Conservation (phyloP, 805 yeast genomes). For the Yarrowia sp. region DNA sequence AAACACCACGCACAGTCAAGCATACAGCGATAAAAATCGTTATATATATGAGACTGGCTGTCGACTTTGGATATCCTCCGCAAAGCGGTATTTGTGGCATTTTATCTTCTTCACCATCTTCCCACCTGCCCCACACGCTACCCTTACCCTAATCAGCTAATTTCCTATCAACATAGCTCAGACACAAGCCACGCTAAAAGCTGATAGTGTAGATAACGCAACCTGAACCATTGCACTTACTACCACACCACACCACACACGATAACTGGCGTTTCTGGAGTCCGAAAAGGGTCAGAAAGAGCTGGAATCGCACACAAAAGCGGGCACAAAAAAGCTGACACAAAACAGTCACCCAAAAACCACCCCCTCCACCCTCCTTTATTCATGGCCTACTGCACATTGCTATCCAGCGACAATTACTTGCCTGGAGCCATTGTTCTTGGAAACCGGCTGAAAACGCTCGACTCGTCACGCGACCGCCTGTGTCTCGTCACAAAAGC, state of each 20-base stretch:
- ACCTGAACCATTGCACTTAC: not conserved
- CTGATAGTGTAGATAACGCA: slow-evolving; percentile 30
- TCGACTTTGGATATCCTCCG: too few species aligned
- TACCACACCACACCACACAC: too few species aligned
- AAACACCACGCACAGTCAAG: slow-evolving; percentile 23
- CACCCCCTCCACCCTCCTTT: not conserved
- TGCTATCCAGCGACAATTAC: slow-evolving; percentile 57
- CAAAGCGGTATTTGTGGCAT: too few species aligned
- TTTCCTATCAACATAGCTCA: slow-evolving; percentile 5
- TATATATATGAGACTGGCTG: too few species aligned
- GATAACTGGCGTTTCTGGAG: too few species aligned
- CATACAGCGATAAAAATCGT: not conserved
- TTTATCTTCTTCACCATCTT: too few species aligned
- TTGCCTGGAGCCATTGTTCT: slow-evolving; percentile 59
- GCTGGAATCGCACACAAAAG: not conserved
- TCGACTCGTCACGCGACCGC: slow-evolving; percentile 44
- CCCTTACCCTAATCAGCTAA: slow-evolving; percentile 34
- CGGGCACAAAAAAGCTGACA: too few species aligned
- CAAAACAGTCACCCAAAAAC: not conserved
- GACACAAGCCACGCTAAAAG: slow-evolving; percentile 12
- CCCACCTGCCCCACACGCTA: not conserved
- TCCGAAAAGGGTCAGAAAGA: too few species aligned
- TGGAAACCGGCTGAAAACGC: slow-evolving; percentile 51
- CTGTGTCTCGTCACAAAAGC: slow-evolving; percentile 47
- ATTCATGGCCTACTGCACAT: slow-evolving; percentile 46